Evolutionary conservation across 2,329 filamentous ascomycete genomes (phyloP).

Genomic region (Graphium sp.): DNA sequence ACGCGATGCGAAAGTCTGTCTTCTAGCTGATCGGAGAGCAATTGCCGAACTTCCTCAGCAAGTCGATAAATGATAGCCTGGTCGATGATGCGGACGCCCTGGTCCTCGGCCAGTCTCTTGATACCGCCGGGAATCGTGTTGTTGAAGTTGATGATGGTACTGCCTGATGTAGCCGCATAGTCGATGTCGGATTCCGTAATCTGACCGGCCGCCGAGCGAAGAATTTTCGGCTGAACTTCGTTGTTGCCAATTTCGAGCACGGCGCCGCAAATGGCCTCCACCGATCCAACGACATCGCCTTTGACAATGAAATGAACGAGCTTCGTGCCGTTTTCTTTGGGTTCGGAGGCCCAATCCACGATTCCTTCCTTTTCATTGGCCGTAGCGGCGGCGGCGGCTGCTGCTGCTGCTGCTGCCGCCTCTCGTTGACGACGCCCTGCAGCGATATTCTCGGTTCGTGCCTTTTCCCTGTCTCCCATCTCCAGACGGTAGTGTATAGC

Average conservation of each 20-base stretch:
- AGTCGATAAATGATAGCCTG: conserved; percentile 78
- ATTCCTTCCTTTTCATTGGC: conserved; percentile 9
- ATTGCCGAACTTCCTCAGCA: conserved; percentile 52
- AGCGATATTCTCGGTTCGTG: conserved; percentile 70
- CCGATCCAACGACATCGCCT: conserved; percentile 83
- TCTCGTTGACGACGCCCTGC: conserved; percentile 49
- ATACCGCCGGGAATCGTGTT: conserved; percentile 50
- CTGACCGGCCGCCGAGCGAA: conserved; percentile 62
- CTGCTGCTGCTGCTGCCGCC: conserved; percentile 21
- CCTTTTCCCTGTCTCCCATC: conserved; percentile 52
- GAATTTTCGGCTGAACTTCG: conserved; percentile 61
- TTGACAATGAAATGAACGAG: conserved; percentile 74
- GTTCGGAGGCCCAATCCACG: conserved; percentile 7
- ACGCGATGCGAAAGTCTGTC: conserved; percentile 53
- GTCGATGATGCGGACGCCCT: conserved; percentile 63
- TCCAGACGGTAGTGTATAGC: conserved; percentile 66
- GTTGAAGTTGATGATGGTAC: conserved; percentile 79
- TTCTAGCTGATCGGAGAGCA: conserved; percentile 53
- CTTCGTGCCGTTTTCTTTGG: conserved; percentile 22
- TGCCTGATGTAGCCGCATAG: conserved; percentile 62
- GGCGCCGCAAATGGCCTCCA: conserved; percentile 71
- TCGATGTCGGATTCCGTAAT: conserved; percentile 80
- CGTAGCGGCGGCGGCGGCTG: conserved; percentile 15
- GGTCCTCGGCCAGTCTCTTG: conserved; percentile 48
- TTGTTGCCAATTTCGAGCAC: conserved; percentile 68